phyloP scores from a whole-genome alignment of 768 basidiomycete genomes.

The Fomitopsis pulvina region DNA sequence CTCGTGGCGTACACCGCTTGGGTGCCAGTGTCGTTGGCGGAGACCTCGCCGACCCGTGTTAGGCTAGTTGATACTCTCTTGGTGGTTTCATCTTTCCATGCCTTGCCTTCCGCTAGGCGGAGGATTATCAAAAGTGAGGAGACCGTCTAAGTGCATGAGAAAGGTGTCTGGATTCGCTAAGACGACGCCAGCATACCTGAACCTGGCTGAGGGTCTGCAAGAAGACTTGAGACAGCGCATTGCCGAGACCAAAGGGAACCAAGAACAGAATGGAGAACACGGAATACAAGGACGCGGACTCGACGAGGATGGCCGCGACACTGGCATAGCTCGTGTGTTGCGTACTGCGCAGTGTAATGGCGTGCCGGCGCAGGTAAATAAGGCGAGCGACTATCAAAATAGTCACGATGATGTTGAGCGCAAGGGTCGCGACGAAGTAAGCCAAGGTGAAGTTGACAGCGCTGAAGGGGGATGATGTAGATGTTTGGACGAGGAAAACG shows the following conservation, averaged over 20 bases:
- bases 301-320: neutral
- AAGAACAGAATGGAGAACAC: neutral
- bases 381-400: neutral
- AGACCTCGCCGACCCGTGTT: too few species aligned
- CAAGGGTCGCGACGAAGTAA: neutral
- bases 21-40: too few species aligned
- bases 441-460: neutral
- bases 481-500: neutral
- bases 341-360: neutral
- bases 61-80: too few species aligned
- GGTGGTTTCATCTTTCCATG: too few species aligned
- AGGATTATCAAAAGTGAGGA: too few species aligned
- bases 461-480: neutral
- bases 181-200: too few species aligned
- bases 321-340: neutral
- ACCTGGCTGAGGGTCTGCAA: neutral
- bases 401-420: conserved; percentile 2
- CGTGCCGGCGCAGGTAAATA: neutral
- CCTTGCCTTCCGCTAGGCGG: too few species aligned
- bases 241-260: neutral
- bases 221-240: neutral
- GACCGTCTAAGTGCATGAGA: too few species aligned
- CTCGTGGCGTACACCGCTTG: too few species aligned
- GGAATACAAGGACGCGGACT: neutral
- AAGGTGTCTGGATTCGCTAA: too few species aligned